Base-by-base conservation (phyloP, 2,329 filamentous ascomycete genomes). In the Emmonsiellopsis sp. region DNA sequence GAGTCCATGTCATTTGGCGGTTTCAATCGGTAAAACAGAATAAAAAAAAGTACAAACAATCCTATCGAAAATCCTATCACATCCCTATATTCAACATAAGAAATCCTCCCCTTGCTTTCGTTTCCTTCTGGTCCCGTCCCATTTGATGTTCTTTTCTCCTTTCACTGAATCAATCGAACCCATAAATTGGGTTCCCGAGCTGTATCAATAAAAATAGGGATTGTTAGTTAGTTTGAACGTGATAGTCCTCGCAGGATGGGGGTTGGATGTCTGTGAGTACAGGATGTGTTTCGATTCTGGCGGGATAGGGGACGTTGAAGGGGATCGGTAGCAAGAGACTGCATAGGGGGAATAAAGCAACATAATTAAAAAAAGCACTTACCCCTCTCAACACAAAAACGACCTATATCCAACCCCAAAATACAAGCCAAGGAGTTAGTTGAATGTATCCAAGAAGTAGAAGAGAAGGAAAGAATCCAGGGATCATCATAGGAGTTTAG, bases 131-230 rank as follows among this genome's bases (percentile, higher is more conserved):
- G 14, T 14, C 14, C 14, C 14, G 14, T 14, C 14, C 14, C 14
- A 14, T 14, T 14, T 14, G 14, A 14, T 14, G 14, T 14, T 14
- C 14, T 14, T 14, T 14, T 14, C 7, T 10, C 3, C 46, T 49
- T 5, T 3, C 21, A 27, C 3, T 3, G 5, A 1, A 1, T 40
- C 37, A 42, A 10, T 57, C 55, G 34, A 62, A 62, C 1, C 61
- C 60, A 21, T 62, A 63, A 8, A 63, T 36, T 0, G 58, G 56
- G 0, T 6, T 53, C 0, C 57, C 58, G 42, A 63, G 53, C 61
- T 63, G 40, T 11, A 53, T n/a, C 21, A 14, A 31, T 13, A 51
- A 42, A 32, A 31, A 2, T 21, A 21, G 21, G 31, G 21, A 17
- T 53, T 43, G 54, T 47, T 13, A 44, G 10, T 13, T 7, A 51